These are phyloP conservation scores for Ceratocystis albifundus DNA, from an alignment of 2,329 filamentous ascomycete species.

Conservation along the genomic window DNA sequence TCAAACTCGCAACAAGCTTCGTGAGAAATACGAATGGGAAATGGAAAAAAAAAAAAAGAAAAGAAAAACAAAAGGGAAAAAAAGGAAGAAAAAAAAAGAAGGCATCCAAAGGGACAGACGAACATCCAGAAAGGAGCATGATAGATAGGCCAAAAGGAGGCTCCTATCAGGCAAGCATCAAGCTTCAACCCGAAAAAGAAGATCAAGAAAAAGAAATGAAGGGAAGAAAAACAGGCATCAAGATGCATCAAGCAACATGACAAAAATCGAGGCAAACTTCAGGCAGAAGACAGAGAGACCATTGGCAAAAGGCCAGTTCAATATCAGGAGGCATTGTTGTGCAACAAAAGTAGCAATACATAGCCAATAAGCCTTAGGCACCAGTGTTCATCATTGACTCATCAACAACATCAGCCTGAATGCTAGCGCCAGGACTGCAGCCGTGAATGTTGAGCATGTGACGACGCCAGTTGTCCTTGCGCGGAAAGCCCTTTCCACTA, in stretches of 20 bases:
- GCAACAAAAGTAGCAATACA: constrained; percentile 9
- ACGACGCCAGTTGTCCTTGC: constrained; percentile 52
- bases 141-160: constrained; percentile 7
- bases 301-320: background rate
- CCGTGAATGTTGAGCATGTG: constrained; percentile 52
- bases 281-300: constrained; percentile 8
- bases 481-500: constrained; percentile 47
- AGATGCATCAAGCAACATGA: constrained; percentile 2
- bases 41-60: no score
- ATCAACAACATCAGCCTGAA: constrained; percentile 25
- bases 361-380: background rate
- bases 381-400: constrained; percentile 11
- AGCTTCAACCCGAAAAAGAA: background rate
- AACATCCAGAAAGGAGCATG: background rate
- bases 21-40: background rate
- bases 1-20: background rate
- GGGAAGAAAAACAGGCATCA: background rate
- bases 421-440: constrained; percentile 23
- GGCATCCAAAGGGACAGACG: background rate
- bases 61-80: background rate
- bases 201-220: background rate
- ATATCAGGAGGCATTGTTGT: background rate
- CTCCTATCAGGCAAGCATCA: constrained; percentile 1
- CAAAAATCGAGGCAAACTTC: background rate
- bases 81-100: background rate